Percentiles rank a stretch among this genome's conserved stretches.
Conservation (phyloP, 2,329 filamentous ascomycete genomes). For the Magnaporthiopsis rhizophila region DNA sequence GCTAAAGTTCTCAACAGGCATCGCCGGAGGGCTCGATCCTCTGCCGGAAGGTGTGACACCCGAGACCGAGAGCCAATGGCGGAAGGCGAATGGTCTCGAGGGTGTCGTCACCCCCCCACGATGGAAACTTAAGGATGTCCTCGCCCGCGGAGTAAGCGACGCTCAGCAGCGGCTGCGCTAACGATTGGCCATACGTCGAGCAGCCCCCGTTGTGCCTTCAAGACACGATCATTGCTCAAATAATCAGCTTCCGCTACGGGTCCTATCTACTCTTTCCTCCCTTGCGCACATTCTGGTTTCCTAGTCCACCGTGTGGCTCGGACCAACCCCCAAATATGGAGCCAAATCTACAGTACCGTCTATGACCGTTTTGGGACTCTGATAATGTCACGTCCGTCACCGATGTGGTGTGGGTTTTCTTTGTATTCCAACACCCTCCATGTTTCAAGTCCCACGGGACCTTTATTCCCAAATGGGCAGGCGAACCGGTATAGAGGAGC, state of each 20-base stretch:
- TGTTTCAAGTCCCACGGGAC: neutral
- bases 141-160: slow-evolving; percentile 41
- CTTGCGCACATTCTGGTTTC: neutral
- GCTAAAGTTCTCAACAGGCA: slow-evolving; percentile 93
- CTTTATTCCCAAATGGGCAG: neutral
- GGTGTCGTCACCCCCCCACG: slow-evolving; percentile 70
- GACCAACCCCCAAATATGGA: neutral
- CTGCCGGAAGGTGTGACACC: slow-evolving; percentile 63
- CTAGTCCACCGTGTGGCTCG: neutral
- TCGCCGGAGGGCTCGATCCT: slow-evolving; percentile 78
- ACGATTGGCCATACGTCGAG: slow-evolving; percentile 1
- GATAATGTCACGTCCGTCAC: neutral
- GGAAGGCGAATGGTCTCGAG: slow-evolving; percentile 53
- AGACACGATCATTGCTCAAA: neutral
- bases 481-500: neutral
- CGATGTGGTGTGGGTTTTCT: neutral
- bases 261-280: neutral
- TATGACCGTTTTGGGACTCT: neutral
- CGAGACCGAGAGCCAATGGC: slow-evolving; percentile 65
- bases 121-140: slow-evolving; percentile 78
- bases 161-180: slow-evolving; percentile 21
- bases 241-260: neutral
- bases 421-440: neutral
- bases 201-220: neutral
- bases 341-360: neutral